Percentiles rank a stretch among this genome's conserved stretches.
Conservation (phyloP, 257 asterid species). For the Solanum ahanhuiri region DNA sequence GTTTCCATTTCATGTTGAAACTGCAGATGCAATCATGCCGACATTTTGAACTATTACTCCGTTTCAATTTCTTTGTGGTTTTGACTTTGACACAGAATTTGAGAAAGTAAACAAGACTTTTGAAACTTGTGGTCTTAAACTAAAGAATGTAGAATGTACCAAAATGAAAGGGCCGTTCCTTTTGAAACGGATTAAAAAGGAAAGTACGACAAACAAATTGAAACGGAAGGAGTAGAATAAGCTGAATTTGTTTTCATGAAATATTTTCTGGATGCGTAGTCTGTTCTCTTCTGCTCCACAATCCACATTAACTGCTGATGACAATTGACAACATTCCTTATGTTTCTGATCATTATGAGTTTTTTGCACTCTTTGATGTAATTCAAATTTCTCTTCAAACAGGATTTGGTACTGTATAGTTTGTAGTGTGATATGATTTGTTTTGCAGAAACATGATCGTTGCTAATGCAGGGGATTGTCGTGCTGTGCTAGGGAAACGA, state of each 20-base stretch:
- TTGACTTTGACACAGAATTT: background rate
- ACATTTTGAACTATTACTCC: background rate
- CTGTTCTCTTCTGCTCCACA: background rate
- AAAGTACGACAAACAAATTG: background rate
- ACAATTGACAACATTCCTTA: background rate
- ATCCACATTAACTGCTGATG: background rate
- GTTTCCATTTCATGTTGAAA: background rate
- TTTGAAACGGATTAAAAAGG: background rate
- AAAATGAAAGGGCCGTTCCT: background rate
- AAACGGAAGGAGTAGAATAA: background rate
- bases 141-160: background rate
- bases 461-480: conserved; percentile 92
- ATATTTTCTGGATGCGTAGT: background rate
- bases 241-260: background rate
- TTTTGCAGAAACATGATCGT: conserved; percentile 59
- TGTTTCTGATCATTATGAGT: background rate
- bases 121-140: background rate
- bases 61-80: background rate
- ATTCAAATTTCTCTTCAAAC: background rate
- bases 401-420: background rate
- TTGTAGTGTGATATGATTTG: background rate
- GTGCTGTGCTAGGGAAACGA: conserved; percentile 83
- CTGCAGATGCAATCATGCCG: background rate
- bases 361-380: background rate
- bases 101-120: background rate